phyloP scores from a whole-genome alignment of 179 eudicot species.

The Spergularia azorica region DNA sequence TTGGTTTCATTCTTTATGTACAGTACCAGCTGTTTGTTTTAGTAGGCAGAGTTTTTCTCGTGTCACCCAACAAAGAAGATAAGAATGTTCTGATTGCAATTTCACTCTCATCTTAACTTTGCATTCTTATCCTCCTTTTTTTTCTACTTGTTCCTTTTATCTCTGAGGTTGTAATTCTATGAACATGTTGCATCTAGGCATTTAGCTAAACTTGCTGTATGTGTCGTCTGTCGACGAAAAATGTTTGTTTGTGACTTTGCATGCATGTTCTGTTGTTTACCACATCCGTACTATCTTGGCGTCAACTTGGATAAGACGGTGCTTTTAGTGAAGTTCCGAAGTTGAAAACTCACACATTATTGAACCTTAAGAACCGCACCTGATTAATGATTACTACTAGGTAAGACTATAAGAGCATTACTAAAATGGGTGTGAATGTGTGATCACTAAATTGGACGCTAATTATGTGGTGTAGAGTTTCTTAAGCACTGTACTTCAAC shows the following conservation, averaged over 20 bases:
- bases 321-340: no score
- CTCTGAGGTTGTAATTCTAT: not conserved
- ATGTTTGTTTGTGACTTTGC: no score
- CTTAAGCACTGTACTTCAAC: not conserved
- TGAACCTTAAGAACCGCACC: no score
- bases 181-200: not conserved
- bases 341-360: no score
- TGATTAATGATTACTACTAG: not conserved
- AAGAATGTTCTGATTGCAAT: conserved; percentile 23
- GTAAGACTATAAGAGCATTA: not conserved
- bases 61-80: conserved; percentile 14
- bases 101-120: not conserved
- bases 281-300: no score
- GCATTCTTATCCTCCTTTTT: conserved; percentile 14
- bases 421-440: no score
- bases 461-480: no score
- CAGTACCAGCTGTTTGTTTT: not conserved
- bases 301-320: no score
- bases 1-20: conserved; percentile 20
- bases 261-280: no score
- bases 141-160: not conserved
- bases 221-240: no score
- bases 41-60: not conserved
- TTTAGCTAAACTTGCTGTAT: no score
- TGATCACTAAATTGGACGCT: no score